phyloP scores from a whole-genome alignment of 23 red algal genomes.

The Pyropia haitanensis region DNA sequence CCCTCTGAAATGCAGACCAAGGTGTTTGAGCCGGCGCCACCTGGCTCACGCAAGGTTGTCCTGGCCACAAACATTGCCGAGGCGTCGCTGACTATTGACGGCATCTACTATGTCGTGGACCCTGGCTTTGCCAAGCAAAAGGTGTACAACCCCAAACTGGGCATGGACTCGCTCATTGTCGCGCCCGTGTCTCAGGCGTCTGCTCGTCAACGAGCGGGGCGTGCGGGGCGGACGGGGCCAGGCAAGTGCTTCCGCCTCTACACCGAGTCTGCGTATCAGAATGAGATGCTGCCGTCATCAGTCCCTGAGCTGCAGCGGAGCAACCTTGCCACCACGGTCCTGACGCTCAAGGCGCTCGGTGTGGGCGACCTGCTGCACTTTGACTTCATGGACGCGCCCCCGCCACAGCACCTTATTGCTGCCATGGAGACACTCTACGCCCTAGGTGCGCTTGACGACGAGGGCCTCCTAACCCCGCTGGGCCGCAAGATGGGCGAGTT shows the following conservation, averaged over 20 bases:
- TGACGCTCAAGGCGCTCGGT: slow-evolving; percentile 85
- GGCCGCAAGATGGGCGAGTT: slow-evolving; percentile 87
- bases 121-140: slow-evolving; percentile 97
- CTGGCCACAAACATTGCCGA: slow-evolving; percentile 99
- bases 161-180: slow-evolving; percentile 90
- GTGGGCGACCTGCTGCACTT: slow-evolving; percentile 83
- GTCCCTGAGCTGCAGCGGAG: slow-evolving; percentile 90
- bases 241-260: slow-evolving; percentile 93
- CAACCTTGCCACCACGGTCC: slow-evolving; percentile 83
- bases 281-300: slow-evolving; percentile 81
- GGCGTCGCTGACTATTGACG: slow-evolving; percentile 95
- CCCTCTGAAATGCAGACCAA: slow-evolving; percentile 84
- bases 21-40: slow-evolving; percentile 78
- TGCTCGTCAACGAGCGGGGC: slow-evolving; percentile 77
- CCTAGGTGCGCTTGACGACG: slow-evolving; percentile 77
- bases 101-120: slow-evolving; percentile 95
- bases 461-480: slow-evolving; percentile 72
- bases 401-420: slow-evolving; percentile 70
- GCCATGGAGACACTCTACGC: slow-evolving; percentile 88
- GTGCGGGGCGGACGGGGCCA: slow-evolving; percentile 89
- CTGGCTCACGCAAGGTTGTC: slow-evolving; percentile 66
- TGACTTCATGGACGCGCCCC: slow-evolving; percentile 96
- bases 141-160: slow-evolving; percentile 83
- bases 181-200: slow-evolving; percentile 94
- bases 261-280: slow-evolving; percentile 69